Evolutionary conservation across 495 filamentous ascomycete species (phyloP).

Genomic region (Hyaloscypha hepaticicola): DNA sequence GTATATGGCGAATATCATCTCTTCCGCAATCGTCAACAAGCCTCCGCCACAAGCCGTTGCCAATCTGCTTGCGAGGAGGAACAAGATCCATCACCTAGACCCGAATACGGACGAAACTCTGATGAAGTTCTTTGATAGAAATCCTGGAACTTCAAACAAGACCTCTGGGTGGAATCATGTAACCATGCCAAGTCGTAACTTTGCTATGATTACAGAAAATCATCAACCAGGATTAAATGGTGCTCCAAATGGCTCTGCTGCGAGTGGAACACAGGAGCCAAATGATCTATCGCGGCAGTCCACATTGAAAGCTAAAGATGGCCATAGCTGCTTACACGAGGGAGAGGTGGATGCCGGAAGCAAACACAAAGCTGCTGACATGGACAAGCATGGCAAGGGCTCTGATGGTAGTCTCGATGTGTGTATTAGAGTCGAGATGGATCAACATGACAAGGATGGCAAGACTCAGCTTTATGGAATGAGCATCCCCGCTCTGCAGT

Average conservation of each 20-base stretch:
- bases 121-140: conserved; percentile 79
- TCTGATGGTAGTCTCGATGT: conserved; percentile 66
- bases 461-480: conserved; percentile 68
- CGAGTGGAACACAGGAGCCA: conserved; percentile 1
- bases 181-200: conserved; percentile 92
- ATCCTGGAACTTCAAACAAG: conserved; percentile 70
- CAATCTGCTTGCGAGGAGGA: conserved; percentile 77
- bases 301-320: conserved; percentile 46
- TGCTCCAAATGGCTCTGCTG: conserved; percentile 4
- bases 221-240: not conserved
- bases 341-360: conserved; percentile 68
- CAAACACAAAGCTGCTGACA: conserved; percentile 58
- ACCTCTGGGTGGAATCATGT: conserved; percentile 69
- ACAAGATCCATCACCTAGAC: conserved; percentile 93
- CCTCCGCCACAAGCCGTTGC: conserved; percentile 86
- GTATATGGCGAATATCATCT: conserved; percentile 75
- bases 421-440: conserved; percentile 66
- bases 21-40: conserved; percentile 87
- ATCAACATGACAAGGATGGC: conserved; percentile 62
- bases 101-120: conserved; percentile 83
- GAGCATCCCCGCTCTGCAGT: conserved; percentile 47
- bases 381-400: conserved; percentile 48
- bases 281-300: not conserved
- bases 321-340: conserved; percentile 59
- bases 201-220: conserved; percentile 76